phyloP scores from a whole-genome alignment of 495 filamentous ascomycete species.

The Neurospora intermedia region DNA sequence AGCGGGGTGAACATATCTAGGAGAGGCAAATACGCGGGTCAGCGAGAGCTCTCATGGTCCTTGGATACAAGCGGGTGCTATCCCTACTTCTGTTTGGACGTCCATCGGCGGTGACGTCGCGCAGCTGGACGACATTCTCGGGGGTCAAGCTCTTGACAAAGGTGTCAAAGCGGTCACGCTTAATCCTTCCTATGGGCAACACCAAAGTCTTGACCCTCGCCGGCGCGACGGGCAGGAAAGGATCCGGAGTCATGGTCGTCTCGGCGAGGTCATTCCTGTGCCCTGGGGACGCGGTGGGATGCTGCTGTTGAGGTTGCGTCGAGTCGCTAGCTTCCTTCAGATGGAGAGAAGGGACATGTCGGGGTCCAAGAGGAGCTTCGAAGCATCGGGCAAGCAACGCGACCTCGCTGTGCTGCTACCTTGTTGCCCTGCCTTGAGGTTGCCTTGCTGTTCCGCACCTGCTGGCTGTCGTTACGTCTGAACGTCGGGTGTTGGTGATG shows the following conservation, averaged over 20 bases:
- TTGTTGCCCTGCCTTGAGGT: not conserved
- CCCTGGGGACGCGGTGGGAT: not conserved
- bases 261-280: constrained; percentile 26
- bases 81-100: constrained; percentile 77
- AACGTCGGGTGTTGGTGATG: not conserved
- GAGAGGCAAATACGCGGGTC: constrained; percentile 17
- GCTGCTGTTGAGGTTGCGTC: not conserved
- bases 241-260: constrained; percentile 69
- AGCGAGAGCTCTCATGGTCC: constrained; percentile 10
- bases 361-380: constrained; percentile 4
- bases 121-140: constrained; percentile 76
- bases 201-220: constrained; percentile 77
- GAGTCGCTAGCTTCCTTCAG: not conserved
- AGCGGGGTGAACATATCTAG: constrained; percentile 91
- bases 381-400: constrained; percentile 3
- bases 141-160: constrained; percentile 69
- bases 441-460: not conserved
- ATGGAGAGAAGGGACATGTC: constrained; percentile 13
- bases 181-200: constrained; percentile 77
- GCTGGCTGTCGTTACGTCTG: not conserved
- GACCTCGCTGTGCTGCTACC: not conserved
- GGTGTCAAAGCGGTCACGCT: constrained; percentile 62
- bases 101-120: constrained; percentile 82
- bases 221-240: constrained; percentile 77
- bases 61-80: not conserved